phyloP scores from a whole-genome alignment of 805 yeast genomes.

The Cyberlindnera saturnus region DNA sequence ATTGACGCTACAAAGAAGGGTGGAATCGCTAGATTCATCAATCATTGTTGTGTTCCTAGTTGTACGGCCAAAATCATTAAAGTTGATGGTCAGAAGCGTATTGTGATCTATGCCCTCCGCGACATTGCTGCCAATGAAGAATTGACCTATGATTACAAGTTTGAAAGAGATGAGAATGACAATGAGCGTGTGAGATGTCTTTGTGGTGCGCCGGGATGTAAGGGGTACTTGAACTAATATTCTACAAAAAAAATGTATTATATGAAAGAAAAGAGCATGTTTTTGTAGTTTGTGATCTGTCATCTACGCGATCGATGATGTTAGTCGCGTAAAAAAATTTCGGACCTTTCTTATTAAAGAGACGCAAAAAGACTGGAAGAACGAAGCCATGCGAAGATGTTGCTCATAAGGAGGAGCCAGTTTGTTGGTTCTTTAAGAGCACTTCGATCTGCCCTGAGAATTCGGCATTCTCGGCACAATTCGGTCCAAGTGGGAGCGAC shows the following conservation, averaged over 20 bases:
- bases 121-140: constrained; percentile 89
- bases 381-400: neutral
- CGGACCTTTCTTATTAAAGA: no score
- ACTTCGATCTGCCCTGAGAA: no score
- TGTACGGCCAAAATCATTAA: constrained; percentile 95
- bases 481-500: neutral
- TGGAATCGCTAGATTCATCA: constrained; percentile 93
- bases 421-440: no score
- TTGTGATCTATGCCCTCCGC: constrained; percentile 87
- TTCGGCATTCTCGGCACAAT: no score
- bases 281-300: no score
- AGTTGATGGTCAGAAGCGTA: constrained; percentile 89
- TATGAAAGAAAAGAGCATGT: no score
- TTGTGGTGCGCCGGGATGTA: constrained; percentile 94
- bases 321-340: no score
- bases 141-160: constrained; percentile 92
- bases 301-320: no score
- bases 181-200: constrained; percentile 84
- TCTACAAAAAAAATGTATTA: neutral
- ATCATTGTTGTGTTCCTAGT: constrained; percentile 96
- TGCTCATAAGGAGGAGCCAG: neutral
- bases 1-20: constrained; percentile 97
- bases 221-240: constrained; percentile 73
- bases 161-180: constrained; percentile 85
- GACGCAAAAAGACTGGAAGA: no score